phyloP scores from a whole-genome alignment of 768 basidiomycete species.

The Kwoniella sp. region DNA sequence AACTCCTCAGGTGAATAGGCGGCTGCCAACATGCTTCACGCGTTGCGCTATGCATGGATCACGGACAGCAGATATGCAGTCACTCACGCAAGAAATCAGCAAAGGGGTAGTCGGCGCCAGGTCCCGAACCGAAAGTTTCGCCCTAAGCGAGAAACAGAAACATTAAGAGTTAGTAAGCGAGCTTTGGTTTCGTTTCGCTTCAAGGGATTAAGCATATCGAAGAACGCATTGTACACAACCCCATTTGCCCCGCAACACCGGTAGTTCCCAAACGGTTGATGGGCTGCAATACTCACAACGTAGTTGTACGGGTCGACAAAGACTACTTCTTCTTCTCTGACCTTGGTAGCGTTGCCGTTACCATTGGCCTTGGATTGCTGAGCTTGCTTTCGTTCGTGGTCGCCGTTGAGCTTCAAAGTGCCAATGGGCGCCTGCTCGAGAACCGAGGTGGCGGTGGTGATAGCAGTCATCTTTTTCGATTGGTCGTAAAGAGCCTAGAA shows the following conservation, averaged over 20 bases:
- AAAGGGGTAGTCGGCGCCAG: constrained; percentile 42
- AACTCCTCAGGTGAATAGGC: too few species aligned
- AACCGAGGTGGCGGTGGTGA: constrained; percentile 12
- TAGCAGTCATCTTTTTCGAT: constrained; percentile 21
- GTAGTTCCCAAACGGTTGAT: neutral
- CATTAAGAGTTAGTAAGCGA: neutral
- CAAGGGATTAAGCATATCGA: constrained; percentile 13
- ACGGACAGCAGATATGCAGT: neutral
- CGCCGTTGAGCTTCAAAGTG: constrained; percentile 34
- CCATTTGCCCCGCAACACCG: constrained; percentile 6
- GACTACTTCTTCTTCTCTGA: constrained; percentile 14
- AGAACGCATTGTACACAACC: too few species aligned
- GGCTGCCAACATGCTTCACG: too few species aligned
- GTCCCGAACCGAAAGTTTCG: constrained; percentile 45
- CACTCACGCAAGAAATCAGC: constrained; percentile 46
- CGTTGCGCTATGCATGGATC: neutral
- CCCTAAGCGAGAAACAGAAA: constrained; percentile 25
- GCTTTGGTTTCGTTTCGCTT: too few species aligned
- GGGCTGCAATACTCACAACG: constrained; percentile 36
- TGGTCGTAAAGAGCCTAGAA: too few species aligned
- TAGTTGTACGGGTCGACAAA: constrained; percentile 53
- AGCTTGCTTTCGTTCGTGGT: constrained; percentile 6
- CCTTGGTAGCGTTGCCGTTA: constrained; percentile 11
- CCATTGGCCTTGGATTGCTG: constrained; percentile 4
- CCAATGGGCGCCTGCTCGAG: constrained; percentile 24